These are phyloP conservation scores for Hibiscus tridactylites DNA, from an alignment of 345 rosid species.

Conservation along the genomic window DNA sequence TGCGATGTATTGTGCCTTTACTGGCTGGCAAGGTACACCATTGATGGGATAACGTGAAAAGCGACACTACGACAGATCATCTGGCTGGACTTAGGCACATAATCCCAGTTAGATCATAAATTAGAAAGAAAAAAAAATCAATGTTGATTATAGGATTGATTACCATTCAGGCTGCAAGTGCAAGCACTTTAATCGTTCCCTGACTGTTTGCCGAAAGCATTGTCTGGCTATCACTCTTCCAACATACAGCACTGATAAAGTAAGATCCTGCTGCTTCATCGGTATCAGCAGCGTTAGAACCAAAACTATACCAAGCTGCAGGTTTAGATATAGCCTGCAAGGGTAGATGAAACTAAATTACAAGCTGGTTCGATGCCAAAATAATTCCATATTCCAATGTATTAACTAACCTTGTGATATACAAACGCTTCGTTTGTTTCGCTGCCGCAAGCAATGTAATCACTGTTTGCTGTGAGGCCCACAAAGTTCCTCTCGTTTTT, in stretches of 20 bases:
- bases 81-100: too few relatives aligned
- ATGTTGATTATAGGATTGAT: neutral
- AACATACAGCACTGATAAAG: conserved; percentile 57
- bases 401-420: conserved; percentile 46
- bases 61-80: too few relatives aligned
- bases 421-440: conserved; percentile 64
- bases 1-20: too few relatives aligned
- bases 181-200: conserved; percentile 47
- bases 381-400: neutral
- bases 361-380: neutral
- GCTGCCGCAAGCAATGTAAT: conserved; percentile 65
- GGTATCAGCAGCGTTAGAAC: conserved; percentile 28
- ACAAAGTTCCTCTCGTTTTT: conserved; percentile 54
- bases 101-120: too few relatives aligned
- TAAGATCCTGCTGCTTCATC: conserved; percentile 32
- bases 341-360: neutral
- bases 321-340: conserved; percentile 49
- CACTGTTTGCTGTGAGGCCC: conserved; percentile 46
- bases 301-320: conserved; percentile 40
- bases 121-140: neutral
- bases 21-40: too few relatives aligned
- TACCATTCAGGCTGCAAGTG: conserved; percentile 38
- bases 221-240: conserved; percentile 52
- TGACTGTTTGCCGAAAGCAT: conserved; percentile 53
- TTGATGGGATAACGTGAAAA: too few relatives aligned